Base-by-base conservation (phyloP, 2,329 filamentous ascomycete genomes). In the Epichloe scottii region DNA sequence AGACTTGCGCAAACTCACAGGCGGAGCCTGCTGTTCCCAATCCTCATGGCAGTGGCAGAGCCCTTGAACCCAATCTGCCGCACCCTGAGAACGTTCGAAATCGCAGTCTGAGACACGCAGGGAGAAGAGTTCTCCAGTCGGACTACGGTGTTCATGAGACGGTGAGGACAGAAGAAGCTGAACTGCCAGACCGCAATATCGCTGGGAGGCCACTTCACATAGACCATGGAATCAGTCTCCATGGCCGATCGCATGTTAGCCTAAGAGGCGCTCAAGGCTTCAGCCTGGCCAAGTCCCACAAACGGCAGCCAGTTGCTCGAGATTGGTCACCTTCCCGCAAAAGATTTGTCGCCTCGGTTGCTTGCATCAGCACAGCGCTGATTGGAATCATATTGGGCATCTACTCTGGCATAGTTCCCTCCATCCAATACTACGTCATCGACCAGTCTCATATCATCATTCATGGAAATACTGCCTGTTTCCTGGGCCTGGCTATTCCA, bases 331-430 rank as follows among this genome's bases (percentile, higher is more conserved):
- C 74, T 7, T 63, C 68, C 19, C 79, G 84, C 56, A 91, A 90
- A 65, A 71, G 84, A 53, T 78, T 85, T 54, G 77, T 81, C 23
- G 86, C 87, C 3, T 66, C 73, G 3, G 78, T 88, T 52, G 81
- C 84, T 10, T 90, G 87, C 61, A 69, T 84, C 56, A 88, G 85
- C 58, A 88, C 85, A 5, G 80, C 82, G 14, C 70, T 88, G 50
- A 73, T 89, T 44, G 86, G 86, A 0, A 69, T 86, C 26, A 71
- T 89, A 21, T 70, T 87, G 52, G 86, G 87, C 1, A 84, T 89
- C 21, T 91, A 89, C 62, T 82, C 84, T 50, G 87, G 86, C 3
- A 76, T 89, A 57, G 85, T 89, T 1, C 85, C 86, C n/a, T 79
- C 81, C 3, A 87, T 90, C 26, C 85, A 89, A 61, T 89, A 89